Evolutionary conservation across 805 yeast genomes (phyloP).

Genomic region (Lipomyces sp.): DNA sequence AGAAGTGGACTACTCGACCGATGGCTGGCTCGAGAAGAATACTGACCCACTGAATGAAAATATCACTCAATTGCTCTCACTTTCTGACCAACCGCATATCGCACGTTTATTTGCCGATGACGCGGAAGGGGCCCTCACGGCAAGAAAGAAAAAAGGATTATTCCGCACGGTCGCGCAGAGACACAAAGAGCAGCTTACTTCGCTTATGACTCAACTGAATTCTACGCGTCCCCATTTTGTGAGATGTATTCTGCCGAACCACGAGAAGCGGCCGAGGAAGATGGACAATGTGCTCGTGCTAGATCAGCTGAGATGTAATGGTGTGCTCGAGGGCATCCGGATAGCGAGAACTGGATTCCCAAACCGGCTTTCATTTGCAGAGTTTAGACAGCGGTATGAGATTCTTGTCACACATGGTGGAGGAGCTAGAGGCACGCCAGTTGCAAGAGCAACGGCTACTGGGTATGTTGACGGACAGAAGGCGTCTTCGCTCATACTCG

Average conservation of each 20-base stretch:
- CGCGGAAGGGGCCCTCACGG: conserved; percentile 40
- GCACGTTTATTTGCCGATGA: conserved; percentile 57
- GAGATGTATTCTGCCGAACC: conserved; percentile 92
- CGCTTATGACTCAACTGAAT: conserved; percentile 71
- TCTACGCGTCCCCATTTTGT: conserved; percentile 95
- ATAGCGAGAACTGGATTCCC: conserved; percentile 98
- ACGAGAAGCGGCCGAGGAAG: conserved; percentile 66
- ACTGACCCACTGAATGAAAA: conserved; percentile 89
- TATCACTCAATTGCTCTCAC: conserved; percentile 62
- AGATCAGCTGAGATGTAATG: conserved; percentile 92
- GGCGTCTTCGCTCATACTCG: conserved; percentile 69
- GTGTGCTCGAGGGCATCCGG: conserved; percentile 96
- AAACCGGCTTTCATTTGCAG: conserved; percentile 81
- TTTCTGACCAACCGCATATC: conserved; percentile 63
- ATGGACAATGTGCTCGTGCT: conserved; percentile 79
- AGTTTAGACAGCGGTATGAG: conserved; percentile 75
- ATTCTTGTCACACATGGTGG: conserved; percentile 62
- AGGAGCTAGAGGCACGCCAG: conserved; percentile 18
- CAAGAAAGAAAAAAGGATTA: conserved; percentile 49
- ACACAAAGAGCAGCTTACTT: conserved; percentile 81
- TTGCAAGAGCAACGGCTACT: conserved; percentile 4
- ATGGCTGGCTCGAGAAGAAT: conserved; percentile 92
- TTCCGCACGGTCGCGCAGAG: conserved; percentile 83
- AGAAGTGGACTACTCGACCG: conserved; percentile 88
- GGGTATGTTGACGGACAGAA: conserved; percentile 59